Percentiles rank a stretch among this genome's conserved stretches.
phyloP scores from a whole-genome alignment of 2,329 filamentous ascomycete genomes.

The Diplocarpon rosae region DNA sequence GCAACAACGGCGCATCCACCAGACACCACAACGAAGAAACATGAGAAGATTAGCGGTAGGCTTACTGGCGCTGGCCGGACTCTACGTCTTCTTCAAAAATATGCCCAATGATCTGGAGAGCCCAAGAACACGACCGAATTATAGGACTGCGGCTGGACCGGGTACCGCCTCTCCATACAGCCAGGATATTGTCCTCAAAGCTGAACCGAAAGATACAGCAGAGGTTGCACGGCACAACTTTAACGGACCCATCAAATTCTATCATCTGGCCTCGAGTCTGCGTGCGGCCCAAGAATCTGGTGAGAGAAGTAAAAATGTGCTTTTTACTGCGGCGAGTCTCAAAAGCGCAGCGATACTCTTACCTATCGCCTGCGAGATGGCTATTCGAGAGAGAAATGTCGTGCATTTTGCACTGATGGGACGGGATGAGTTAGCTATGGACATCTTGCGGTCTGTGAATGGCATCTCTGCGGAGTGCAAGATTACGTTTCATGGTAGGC shows the following conservation, averaged over 20 bases:
- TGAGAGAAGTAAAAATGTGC: conserved; percentile 53
- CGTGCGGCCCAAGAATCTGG: conserved; percentile 44
- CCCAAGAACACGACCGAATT: conserved; percentile 28
- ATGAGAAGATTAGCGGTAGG: conserved; percentile 41
- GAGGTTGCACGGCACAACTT: conserved; percentile 38
- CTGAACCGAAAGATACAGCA: conserved; percentile 13
- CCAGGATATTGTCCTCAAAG: conserved; percentile 3
- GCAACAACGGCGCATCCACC: conserved; percentile 30
- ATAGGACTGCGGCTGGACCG: conserved; percentile 19
- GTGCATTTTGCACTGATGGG: conserved; percentile 79
- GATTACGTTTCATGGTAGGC: conserved; percentile 44
- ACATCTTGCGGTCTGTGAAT: conserved; percentile 64
- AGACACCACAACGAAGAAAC: conserved; percentile 41
- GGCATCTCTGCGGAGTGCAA: conserved; percentile 63
- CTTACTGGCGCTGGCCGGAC: conserved; percentile 35
- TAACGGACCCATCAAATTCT: conserved; percentile 60
- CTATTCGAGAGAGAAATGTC: conserved; percentile 50
- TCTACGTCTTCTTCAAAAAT: conserved; percentile 56
- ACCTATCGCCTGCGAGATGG: conserved; percentile 83
- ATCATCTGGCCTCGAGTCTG: conserved; percentile 51
- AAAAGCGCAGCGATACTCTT: conserved; percentile 62
- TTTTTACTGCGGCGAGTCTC: conserved; percentile 69
- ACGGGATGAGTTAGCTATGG: conserved; percentile 55
- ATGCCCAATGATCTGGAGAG: conserved; percentile 40
- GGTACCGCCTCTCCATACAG: conserved; percentile 1